These are phyloP conservation scores for Takakia lepidozioides DNA, from an alignment of 225 moss, liverwort and hornwort genomes.

Conservation along the genomic window DNA sequence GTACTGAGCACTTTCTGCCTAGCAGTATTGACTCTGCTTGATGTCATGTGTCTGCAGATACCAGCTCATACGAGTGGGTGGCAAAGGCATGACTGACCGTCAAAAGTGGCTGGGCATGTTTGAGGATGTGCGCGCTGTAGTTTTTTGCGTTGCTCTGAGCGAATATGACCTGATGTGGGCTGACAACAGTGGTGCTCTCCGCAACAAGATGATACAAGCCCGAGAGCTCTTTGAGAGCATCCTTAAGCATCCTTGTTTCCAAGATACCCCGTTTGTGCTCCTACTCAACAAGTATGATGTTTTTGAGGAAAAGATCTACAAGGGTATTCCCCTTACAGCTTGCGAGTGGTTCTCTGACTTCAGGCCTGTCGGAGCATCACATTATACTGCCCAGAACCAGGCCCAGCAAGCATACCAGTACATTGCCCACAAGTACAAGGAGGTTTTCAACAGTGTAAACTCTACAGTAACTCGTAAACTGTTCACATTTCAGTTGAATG, in stretches of 20 bases:
- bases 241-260: slow-evolving; percentile 67
- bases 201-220: slow-evolving; percentile 81
- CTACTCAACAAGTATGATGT: slow-evolving; percentile 88
- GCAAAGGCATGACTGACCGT: slow-evolving; percentile 83
- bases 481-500: slow-evolving; percentile 87
- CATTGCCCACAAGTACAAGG: slow-evolving; percentile 91
- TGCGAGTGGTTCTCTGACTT: slow-evolving; percentile 97
- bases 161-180: slow-evolving; percentile 69
- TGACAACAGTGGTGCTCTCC: slow-evolving; percentile 37
- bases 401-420: slow-evolving; percentile 93
- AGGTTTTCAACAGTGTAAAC: slow-evolving; percentile 53
- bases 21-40: too few species aligned
- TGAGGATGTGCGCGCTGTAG: slow-evolving; percentile 89
- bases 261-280: slow-evolving; percentile 78
- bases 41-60: slow-evolving; percentile 38
- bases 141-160: slow-evolving; percentile 82
- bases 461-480: slow-evolving; percentile 65
- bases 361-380: slow-evolving; percentile 80
- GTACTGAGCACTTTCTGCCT: too few species aligned
- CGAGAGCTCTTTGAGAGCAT: slow-evolving; percentile 85
- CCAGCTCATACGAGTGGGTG: slow-evolving; percentile 96
- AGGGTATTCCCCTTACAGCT: slow-evolving; percentile 70
- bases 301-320: slow-evolving; percentile 82
- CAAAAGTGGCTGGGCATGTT: slow-evolving; percentile 98
- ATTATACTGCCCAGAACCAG: slow-evolving; percentile 76